Conservation (phyloP, 371 early-diverging fungal genomes). For the Mortierella sp. region DNA sequence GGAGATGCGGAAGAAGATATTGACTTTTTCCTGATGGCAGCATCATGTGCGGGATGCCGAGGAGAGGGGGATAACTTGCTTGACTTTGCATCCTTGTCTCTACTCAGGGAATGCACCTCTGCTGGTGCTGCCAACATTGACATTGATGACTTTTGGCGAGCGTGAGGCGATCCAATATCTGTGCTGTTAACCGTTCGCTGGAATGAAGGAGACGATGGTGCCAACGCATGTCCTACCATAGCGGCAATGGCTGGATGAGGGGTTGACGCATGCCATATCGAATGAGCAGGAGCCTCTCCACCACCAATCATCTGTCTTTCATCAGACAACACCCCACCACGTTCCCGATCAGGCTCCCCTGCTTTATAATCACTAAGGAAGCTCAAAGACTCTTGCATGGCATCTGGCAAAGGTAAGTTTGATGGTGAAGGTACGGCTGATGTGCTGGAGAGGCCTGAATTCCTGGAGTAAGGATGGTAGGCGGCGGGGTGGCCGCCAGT, state of each 20-base stretch:
- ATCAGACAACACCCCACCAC: constrained; percentile 2
- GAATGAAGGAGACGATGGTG: constrained; percentile 39
- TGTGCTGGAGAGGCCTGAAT: constrained; percentile 9
- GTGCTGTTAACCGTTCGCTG: constrained; percentile 26
- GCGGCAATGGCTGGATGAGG: constrained; percentile 56
- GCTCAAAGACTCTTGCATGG: constrained; percentile 53
- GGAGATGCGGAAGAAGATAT: constrained; percentile 34
- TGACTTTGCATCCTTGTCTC: constrained; percentile 7
- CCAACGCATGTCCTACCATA: constrained; percentile 49
- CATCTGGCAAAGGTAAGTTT: constrained; percentile 35
- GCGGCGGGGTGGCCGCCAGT: constrained; percentile 11
- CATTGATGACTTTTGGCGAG: constrained; percentile 25
- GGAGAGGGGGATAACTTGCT: constrained; percentile 27
- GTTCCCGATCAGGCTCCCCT: constrained; percentile 21
- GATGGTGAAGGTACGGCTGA: constrained; percentile 25
- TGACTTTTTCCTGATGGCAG: constrained; percentile 39
- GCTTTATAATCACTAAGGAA: constrained; percentile 46
- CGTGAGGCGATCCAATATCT: constrained; percentile 5
- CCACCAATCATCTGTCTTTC: background rate
- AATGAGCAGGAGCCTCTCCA: constrained; percentile 10
- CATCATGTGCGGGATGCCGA: constrained; percentile 54
- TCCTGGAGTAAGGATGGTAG: constrained; percentile 42
- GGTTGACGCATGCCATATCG: constrained; percentile 47
- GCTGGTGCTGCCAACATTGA: constrained; percentile 9
- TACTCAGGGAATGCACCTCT: constrained; percentile 9